Evolutionary conservation across 495 filamentous ascomycete genomes (phyloP), one percentile per base, ranked within the genome.

Genomic region (Aspergillus sclerotioniger): DNA sequence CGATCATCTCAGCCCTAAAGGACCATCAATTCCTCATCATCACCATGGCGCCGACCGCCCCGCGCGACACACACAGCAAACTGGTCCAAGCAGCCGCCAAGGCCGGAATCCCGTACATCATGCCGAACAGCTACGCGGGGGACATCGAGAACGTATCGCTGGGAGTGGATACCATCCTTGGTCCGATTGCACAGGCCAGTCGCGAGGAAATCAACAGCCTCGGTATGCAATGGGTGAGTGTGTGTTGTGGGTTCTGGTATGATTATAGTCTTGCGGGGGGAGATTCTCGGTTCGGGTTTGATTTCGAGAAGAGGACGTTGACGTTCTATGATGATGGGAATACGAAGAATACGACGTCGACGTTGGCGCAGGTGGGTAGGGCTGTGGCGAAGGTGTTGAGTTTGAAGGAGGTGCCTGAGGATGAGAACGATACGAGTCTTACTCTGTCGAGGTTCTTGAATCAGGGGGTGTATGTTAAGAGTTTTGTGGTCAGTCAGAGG

Each of bases 21-120:
- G 80, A 71, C 66, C 79, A 85, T 56, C 78, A 86, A 47, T 79
- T 76, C 35, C 71, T 90, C 8, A 73, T 89, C 71, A 87, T 88
- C 59, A 86, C 84, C 9, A 65, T 89, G 63, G 50, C 62, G 33
- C 69, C 70, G 16, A 72, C 51, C 2, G 81, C 80, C 1, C 71
- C 79, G 1, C 67, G 60, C 0, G 74, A 78, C 6, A 73, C 71
- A 15, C 79, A 87, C 33, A 64, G 59, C 54, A 76, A 78, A 55
- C 76, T 90, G 47, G 70, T 87, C 62, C 62, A 75, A 9, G 87
- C 87, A 1, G 87, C 88, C 3, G 82, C 78, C n/a, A 76, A 80
- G 37, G 86, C 88, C 2, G 80, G 79, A 17, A 79, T 90, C 0
- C 71, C 71, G 3, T 89, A 83, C 68, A 59, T 90, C 58, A 68